These are phyloP conservation scores for Cyclospora cayetanensis DNA, from an alignment of 169 alveolate genomes.

Conservation along the genomic window DNA sequence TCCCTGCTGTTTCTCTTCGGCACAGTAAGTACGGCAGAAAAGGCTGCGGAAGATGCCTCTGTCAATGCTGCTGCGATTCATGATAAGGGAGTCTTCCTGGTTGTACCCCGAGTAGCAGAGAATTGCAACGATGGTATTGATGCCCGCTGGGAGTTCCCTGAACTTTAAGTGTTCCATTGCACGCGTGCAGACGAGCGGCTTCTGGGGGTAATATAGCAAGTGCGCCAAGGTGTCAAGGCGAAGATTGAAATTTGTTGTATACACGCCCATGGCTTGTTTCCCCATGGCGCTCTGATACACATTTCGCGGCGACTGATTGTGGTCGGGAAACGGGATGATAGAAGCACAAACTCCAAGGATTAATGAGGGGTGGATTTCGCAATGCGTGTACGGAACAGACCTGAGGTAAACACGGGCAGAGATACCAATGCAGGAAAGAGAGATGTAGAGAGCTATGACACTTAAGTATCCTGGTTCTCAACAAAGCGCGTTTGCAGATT, in stretches of 20 bases:
- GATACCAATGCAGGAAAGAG: neutral
- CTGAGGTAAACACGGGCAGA: neutral
- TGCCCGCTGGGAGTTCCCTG: conserved; percentile 99
- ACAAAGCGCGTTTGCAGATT: no score
- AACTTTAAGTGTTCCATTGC: conserved; percentile 98
- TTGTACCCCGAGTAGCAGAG: conserved; percentile 99
- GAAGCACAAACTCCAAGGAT: conserved; percentile 99
- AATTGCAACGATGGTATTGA: conserved; percentile 97
- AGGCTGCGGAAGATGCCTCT: conserved; percentile 99
- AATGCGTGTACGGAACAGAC: conserved; percentile 95
- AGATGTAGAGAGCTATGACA: neutral
- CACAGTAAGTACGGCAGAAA: conserved; percentile 94
- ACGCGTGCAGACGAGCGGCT: conserved; percentile 98
- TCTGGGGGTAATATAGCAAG: conserved; percentile 98
- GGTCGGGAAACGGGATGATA: conserved; percentile 99
- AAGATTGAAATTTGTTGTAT: conserved; percentile 97
- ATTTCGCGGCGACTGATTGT: conserved; percentile 99
- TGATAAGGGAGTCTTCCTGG: conserved; percentile 99
- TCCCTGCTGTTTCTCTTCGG: conserved; percentile 94
- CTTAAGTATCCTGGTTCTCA: conserved; percentile 37
- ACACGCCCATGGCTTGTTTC: conserved; percentile 99
- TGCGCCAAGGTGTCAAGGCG: conserved; percentile 99
- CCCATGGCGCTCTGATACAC: conserved; percentile 99
- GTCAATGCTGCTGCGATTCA: conserved; percentile 97
- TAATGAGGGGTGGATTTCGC: conserved; percentile 99